Conservation (phyloP, 179 eudicot genomes). For the Corrigiola litoralis region DNA sequence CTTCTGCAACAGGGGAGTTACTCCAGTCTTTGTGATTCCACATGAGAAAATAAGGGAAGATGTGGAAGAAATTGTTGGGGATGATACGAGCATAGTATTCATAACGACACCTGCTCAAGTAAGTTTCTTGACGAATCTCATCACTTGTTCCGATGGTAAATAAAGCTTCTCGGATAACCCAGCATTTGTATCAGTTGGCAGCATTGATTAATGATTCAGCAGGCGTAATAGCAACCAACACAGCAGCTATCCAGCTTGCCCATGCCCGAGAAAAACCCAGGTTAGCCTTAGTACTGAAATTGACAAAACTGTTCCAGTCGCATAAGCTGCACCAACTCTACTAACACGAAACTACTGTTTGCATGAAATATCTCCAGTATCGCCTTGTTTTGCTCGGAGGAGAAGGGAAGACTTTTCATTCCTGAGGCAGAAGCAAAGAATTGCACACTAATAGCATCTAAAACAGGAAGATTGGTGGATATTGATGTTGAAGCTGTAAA, state of each 20-base stretch:
- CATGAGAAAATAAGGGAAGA: slow-evolving; percentile 88
- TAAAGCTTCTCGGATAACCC: not conserved
- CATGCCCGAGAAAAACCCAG: slow-evolving; percentile 68
- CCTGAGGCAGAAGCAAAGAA: slow-evolving; percentile 58
- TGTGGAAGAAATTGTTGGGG: slow-evolving; percentile 67
- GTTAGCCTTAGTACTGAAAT: slow-evolving; percentile 23
- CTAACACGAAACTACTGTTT: not conserved
- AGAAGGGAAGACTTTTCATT: slow-evolving; percentile 56
- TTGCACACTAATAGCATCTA: slow-evolving; percentile 59
- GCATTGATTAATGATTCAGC: slow-evolving; percentile 82
- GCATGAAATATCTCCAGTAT: slow-evolving; percentile 41
- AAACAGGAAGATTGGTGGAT: slow-evolving; percentile 62
- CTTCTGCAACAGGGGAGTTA: slow-evolving; percentile 45
- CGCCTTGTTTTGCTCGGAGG: slow-evolving; percentile 69
- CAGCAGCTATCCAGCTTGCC: slow-evolving; percentile 85
- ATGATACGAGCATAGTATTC: slow-evolving; percentile 66
- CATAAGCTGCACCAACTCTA: not conserved
- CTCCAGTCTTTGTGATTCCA: slow-evolving; percentile 79
- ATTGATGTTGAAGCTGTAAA: slow-evolving; percentile 57
- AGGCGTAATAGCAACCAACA: slow-evolving; percentile 84
- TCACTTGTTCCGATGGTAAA: not conserved
- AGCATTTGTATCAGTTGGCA: slow-evolving; percentile 49
- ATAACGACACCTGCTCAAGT: slow-evolving; percentile 93
- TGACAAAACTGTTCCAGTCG: not conserved
- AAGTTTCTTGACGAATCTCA: not conserved